Conservation (phyloP, 768 basidiomycete species). For the Boletellus emodensis region DNA sequence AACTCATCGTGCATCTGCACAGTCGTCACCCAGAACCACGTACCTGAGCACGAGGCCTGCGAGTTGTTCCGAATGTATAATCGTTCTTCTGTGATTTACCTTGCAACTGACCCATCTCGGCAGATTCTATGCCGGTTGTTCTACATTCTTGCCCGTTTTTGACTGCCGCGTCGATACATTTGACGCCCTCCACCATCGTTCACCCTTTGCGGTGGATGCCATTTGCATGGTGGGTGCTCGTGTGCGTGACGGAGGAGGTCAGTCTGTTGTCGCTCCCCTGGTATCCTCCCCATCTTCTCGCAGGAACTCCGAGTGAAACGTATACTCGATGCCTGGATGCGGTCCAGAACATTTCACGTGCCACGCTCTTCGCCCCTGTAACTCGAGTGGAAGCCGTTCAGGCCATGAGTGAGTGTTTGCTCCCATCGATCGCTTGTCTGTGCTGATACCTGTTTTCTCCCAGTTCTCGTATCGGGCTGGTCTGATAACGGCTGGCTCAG, state of each 20-base stretch:
- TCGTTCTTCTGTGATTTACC: conserved; percentile 1
- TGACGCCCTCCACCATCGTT: conserved; percentile 80
- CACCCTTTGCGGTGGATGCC: conserved; percentile 88
- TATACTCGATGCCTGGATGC: conserved; percentile 75
- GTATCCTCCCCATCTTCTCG: conserved; percentile 9
- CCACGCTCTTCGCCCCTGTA: conserved; percentile 85
- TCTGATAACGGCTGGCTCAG: conserved; percentile 95
- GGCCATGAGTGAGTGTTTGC: conserved; percentile 73
- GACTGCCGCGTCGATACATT: conserved; percentile 81
- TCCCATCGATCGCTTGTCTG: neutral
- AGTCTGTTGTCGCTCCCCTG: conserved; percentile 16
- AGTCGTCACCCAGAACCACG: conserved; percentile 84
- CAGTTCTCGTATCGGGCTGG: conserved; percentile 90
- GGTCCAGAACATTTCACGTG: conserved; percentile 79
- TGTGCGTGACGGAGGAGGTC: conserved; percentile 87
- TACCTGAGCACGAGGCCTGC: conserved; percentile 78
- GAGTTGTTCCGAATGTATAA: conserved; percentile 79
- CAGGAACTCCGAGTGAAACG: conserved; percentile 71
- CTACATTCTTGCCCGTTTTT: conserved; percentile 85
- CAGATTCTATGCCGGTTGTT: conserved; percentile 92
- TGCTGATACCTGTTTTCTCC: conserved; percentile 2
- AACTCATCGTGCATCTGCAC: conserved; percentile 4
- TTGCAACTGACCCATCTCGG: conserved; percentile 7
- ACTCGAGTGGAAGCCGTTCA: conserved; percentile 84
- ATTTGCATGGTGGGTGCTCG: conserved; percentile 93